A percentile compares a stretch with the other conserved stretches of the same genome.
These are phyloP conservation scores for Arachis monticola DNA, from an alignment of 331 rosid genomes.

Conservation along the genomic window DNA sequence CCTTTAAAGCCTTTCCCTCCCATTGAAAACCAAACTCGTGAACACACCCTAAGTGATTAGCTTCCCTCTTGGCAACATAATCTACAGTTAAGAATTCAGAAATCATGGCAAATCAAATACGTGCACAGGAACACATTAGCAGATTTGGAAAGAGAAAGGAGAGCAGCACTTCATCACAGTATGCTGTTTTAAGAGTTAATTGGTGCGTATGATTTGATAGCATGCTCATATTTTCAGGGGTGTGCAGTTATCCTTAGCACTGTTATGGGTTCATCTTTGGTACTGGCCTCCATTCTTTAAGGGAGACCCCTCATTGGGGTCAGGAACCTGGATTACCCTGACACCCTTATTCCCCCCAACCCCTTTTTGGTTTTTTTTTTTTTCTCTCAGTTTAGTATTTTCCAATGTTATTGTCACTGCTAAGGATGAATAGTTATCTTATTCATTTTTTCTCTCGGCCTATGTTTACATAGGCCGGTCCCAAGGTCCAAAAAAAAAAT, in stretches of 20 bases:
- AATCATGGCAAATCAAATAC: background rate
- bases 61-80: slow-evolving; percentile 1
- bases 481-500: too few species aligned
- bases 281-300: background rate
- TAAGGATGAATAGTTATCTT: background rate
- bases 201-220: background rate
- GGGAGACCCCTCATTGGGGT: background rate
- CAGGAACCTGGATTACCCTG: background rate
- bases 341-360: background rate
- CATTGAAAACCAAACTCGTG: too few species aligned
- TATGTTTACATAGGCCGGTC: too few species aligned
- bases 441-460: background rate
- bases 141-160: slow-evolving; percentile 18
- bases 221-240: background rate
- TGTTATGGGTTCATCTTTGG: background rate
- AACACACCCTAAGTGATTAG: background rate
- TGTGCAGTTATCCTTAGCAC: background rate
- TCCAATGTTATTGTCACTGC: background rate
- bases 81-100: slow-evolving; percentile 6
- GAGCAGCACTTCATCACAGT: background rate
- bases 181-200: background rate
- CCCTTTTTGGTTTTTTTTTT: background rate
- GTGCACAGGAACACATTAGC: background rate
- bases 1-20: too few species aligned
- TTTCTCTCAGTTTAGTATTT: background rate